Base-by-base conservation (phyloP, 495 filamentous ascomycete genomes). In the Clavariopsis aquatica region DNA sequence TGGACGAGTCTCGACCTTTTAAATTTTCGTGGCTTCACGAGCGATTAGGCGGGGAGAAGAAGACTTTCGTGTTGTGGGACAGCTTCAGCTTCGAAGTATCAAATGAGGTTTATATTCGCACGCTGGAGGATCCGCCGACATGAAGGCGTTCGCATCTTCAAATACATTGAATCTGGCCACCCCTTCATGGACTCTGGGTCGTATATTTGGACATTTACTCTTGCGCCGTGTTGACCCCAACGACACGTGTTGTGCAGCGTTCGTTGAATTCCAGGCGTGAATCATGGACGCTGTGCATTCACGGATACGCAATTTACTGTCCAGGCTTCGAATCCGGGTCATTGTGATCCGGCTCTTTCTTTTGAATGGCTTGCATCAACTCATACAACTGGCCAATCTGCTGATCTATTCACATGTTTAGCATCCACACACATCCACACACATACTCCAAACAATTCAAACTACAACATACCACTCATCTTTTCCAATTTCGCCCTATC, bases 371-470 rank as follows among this genome's bases (percentile, higher is more conserved):
- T 74, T 89, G 83, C 91, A 96, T 94, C 41, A 98, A 81, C 74
- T 98, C 94, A 70, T 96, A 96, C 53, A 98, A 75, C 75, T 98
- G 95, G 0, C 87, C 91, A 17, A 98, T 72, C 75, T 98, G 95
- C 72, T 98, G 87, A 70, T 98, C 93, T 96, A 58, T 22, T 34
- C 12, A 10, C 15, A 29, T 27, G 4, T 29, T 57, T 55, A 12
- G 7, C 26, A 28, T 17, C 27, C 22, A n/a, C 26, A 12, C 8
- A 23, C 52, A 43, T 23, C 19, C 19, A 22, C 31, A 8, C 17
- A 41, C 9, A 9, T 31, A 10, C 52, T 28, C 12, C 29, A 23
- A 6, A 23, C 13, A 9, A 41, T 31, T 13, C n/a, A 36, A 17
- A 57, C 52, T 51, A 36, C 9, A 41, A 81, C 86, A 62, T 76